phyloP scores from a whole-genome alignment of 305 asterid genomes.

The Fraxinus nigra region DNA sequence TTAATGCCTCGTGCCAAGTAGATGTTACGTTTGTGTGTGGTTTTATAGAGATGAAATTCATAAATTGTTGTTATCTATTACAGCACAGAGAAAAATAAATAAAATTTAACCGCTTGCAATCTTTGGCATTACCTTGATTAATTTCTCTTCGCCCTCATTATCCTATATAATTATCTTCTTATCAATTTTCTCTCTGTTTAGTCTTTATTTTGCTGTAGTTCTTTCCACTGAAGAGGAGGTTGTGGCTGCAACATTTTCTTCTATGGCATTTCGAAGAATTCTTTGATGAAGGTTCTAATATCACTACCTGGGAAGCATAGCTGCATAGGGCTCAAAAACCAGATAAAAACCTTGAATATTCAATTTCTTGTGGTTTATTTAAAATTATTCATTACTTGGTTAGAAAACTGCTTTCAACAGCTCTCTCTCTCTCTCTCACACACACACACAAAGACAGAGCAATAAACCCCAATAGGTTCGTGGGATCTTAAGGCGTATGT shows the following conservation, averaged over 20 bases:
- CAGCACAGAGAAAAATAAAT: not conserved
- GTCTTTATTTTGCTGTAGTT: not conserved
- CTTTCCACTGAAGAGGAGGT: not conserved
- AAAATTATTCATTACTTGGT: too few relatives aligned
- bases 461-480: too few relatives aligned
- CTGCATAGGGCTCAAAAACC: too few relatives aligned
- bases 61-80: not conserved
- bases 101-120: not conserved
- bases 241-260: not conserved
- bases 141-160: not conserved
- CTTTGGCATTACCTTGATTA: not conserved
- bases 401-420: too few relatives aligned
- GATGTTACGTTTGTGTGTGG: not conserved
- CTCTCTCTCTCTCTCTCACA: too few relatives aligned
- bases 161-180: not conserved
- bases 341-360: not conserved
- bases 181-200: not conserved
- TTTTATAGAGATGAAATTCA: not conserved
- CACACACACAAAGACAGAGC: too few relatives aligned
- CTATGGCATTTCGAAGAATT: not conserved
- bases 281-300: not conserved
- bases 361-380: not conserved
- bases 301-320: not conserved
- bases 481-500: too few relatives aligned
- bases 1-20: not conserved